Evolutionary conservation across 2,329 filamentous ascomycete species (phyloP).

Genomic region (Penicillium sp.): DNA sequence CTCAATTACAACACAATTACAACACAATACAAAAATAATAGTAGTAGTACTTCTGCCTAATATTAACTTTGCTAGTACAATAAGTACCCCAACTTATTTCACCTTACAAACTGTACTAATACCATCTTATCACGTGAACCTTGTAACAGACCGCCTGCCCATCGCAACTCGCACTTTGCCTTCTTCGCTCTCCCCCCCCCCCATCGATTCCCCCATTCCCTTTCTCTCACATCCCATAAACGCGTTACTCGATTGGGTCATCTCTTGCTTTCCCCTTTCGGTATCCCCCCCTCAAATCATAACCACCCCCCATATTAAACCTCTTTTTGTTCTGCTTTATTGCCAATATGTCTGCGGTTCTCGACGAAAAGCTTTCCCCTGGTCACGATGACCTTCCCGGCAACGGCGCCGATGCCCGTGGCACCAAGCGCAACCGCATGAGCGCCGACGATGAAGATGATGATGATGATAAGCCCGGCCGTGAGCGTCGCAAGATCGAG

Average conservation of each 20-base stretch:
- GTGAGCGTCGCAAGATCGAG: conserved; percentile 98
- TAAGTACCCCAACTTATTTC: not conserved
- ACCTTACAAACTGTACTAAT: not conserved
- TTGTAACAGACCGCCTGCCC: conserved; percentile 19
- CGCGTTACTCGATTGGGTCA: conserved; percentile 43
- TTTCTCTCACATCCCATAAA: conserved; percentile 27
- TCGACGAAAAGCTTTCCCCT: conserved; percentile 64
- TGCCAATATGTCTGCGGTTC: conserved; percentile 73
- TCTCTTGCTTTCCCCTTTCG: conserved; percentile 40
- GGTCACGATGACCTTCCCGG: conserved; percentile 65
- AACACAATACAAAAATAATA: not conserved
- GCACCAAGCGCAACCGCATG: conserved; percentile 79
- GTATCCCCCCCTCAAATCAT: conserved; percentile 19
- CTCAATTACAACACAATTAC: not conserved
- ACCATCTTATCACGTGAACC: conserved; percentile 20
- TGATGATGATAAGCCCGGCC: conserved; percentile 92
- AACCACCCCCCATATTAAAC: conserved; percentile 4
- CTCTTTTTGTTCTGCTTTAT: conserved; percentile 38
- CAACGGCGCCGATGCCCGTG: conserved; percentile 57
- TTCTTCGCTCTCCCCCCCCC: conserved; percentile 31
- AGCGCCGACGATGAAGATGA: conserved; percentile 88
- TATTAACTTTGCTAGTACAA: not conserved
- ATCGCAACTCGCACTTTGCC: conserved; percentile 27
- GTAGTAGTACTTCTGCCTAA: not conserved
- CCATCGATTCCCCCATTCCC: conserved; percentile 30